Evolutionary conservation across 345 rosid genomes (phyloP), one percentile per base, ranked within the genome.

Genomic region (Noccaea caerulescens): DNA sequence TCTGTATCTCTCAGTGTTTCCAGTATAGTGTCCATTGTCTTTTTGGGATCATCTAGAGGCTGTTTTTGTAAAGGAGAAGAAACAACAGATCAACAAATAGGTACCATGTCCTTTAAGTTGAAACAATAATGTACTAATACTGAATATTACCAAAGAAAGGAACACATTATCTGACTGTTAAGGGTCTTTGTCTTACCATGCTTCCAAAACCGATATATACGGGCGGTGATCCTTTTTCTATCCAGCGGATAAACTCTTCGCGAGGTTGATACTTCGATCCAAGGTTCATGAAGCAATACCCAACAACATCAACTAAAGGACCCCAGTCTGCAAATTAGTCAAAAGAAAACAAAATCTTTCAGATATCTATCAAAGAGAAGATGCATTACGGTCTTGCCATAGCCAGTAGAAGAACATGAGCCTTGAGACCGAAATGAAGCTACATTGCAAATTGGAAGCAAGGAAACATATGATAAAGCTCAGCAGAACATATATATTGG

Each of bases 171-270:
- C 16, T 16, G 30, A 54, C 32, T 36, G 11, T n/a, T 20, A 54
- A 36, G 20, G 38, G 36, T 72, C 61, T 39, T 68, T 12, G 57
- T 41, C 84, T 71, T 88, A 91, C 99, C 99, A 94, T 94, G 89
- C 99, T 94, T 52, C 99, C 99, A 73, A 94, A 94, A 53, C 99
- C 97, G 58, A 94, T 83, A 83, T 94, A 94, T 68, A 91, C 75
- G 18, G 99, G 99, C 33, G 81, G 83, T 16, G 85, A 58, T 79
- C 99, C 99, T 71, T 76, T 88, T 62, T 74, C 62, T 74, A 91
- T 86, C 99, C 99, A 94, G 45, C 75, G 72, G 49, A 51, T 59
- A 81, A 94, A 88, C 75, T 85, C 85, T 79, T 84, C 86, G 59
- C 49, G 81, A 41, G 92, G 92, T 76, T 87, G 81, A 82, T 94